Conservation (phyloP, 176 grass and related monocot genomes). For the Musa schizocarpa region DNA sequence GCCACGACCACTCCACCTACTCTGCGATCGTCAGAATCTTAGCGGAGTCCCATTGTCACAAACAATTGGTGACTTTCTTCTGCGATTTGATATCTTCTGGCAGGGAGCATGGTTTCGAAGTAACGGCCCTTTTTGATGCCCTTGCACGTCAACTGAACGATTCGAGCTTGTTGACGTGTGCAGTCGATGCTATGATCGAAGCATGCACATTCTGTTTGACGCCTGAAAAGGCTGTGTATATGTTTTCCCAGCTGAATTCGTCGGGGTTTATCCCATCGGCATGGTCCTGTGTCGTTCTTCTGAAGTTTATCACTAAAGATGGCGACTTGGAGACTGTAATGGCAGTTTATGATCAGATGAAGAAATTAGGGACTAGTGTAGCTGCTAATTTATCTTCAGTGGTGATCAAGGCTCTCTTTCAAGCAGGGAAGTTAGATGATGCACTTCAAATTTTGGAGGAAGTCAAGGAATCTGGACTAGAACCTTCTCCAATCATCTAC, state of each 20-base stretch:
- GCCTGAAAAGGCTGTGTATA: conserved; percentile 20
- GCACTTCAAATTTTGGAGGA: conserved; percentile 38
- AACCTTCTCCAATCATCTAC: conserved; percentile 36
- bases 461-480: conserved; percentile 40
- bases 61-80: conserved; percentile 43
- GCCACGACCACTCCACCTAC: conserved; percentile 46
- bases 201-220: conserved; percentile 27
- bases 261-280: conserved; percentile 34
- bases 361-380: conserved; percentile 17
- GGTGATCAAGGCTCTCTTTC: conserved; percentile 44
- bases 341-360: conserved; percentile 42
- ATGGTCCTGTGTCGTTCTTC: conserved; percentile 44
- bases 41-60: conserved; percentile 19
- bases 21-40: conserved; percentile 40
- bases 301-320: conserved; percentile 32
- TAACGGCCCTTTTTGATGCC: conserved; percentile 36
- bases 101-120: conserved; percentile 8
- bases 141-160: conserved; percentile 12
- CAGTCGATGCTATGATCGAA: conserved; percentile 42
- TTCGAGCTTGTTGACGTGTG: conserved; percentile 23
- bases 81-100: conserved; percentile 24
- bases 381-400: conserved; percentile 35
- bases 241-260: conserved; percentile 35
- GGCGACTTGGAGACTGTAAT: conserved; percentile 27
- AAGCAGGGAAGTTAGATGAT: conserved; percentile 32